Conservation (phyloP, 306 rosid species). For the Casuarina equisetifolia region DNA sequence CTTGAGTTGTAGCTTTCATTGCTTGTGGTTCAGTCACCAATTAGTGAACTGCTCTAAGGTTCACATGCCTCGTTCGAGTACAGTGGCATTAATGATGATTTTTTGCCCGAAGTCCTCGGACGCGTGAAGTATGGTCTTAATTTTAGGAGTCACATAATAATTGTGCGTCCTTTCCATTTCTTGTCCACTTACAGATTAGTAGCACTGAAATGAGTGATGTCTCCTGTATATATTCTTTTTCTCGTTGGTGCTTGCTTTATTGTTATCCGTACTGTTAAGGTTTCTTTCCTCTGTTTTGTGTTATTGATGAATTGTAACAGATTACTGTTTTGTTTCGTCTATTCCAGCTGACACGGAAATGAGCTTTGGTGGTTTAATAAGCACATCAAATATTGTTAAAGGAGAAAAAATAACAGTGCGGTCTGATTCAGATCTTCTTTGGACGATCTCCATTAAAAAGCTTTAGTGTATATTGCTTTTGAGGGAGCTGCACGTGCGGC, state of each 20-base stretch:
- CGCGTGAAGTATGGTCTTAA: not conserved
- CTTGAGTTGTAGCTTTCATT: slow-evolving; percentile 11
- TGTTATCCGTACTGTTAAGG: not conserved
- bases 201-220: not conserved
- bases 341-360: slow-evolving; percentile 68
- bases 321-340: slow-evolving; percentile 3
- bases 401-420: slow-evolving; percentile 69
- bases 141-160: not conserved
- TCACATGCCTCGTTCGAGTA: not conserved
- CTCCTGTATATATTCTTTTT: not conserved
- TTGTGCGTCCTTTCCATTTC: not conserved
- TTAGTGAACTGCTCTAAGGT: not conserved
- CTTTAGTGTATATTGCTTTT: slow-evolving; percentile 22
- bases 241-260: not conserved
- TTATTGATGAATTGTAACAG: slow-evolving; percentile 13
- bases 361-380: slow-evolving; percentile 85
- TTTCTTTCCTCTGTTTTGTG: not conserved
- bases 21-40: not conserved
- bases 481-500: slow-evolving; percentile 19
- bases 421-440: slow-evolving; percentile 92
- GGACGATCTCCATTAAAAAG: slow-evolving; percentile 84
- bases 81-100: not conserved
- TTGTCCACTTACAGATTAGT: not conserved
- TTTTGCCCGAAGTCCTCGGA: not conserved
- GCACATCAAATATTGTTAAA: slow-evolving; percentile 78